Evolutionary conservation across 345 rosid genomes (phyloP), one percentile per base, ranked within the genome.

Genomic region (Populus tremula): DNA sequence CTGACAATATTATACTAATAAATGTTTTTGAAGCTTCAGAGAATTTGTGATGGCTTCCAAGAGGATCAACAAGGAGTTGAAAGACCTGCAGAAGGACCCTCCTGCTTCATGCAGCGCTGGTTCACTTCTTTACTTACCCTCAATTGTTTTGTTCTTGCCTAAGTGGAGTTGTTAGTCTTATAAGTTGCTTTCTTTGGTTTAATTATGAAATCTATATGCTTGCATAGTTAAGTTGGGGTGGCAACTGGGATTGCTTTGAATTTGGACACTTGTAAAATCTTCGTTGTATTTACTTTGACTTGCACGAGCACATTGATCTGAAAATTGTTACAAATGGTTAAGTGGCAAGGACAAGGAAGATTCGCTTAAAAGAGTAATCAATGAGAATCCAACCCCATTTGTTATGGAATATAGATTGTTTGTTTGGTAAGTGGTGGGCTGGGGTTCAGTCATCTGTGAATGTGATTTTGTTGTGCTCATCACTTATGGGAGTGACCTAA

Each of bases 61-160:
- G 81, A 77, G 94, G 75, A 91, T 91, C 80, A 89, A 85, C 87
- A 91, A 87, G 86, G 94, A 91, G 84, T 86, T 88, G 87, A 91
- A 73, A 84, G 94, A 91, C 78, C 82, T 91, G 71, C 90, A 89
- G 87, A 87, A 75, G 81, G 94, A 91, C 78, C 94, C 94, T 81
- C 94, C 94, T 65, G 90, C 86, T 20, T 91, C 91, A 38, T 89
- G 92, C 88, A 91, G 94, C 74, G 94, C 94, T 36, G 94, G 94
- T 91, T 75, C 35, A 74, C 78, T 67, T 73, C 49, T 45, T 72
- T 81, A 6, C 29, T 75, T 50, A 6, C 25, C 36, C 68, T 12
- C 39, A 13, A 56, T 76, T 69, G 17, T 61, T 56, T 41, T 41
- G 45, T 41, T 41, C 45, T 41, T 41, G 10, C 45, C 31, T 66